These are phyloP conservation scores for Calonectria honghensis DNA, from an alignment of 2,329 filamentous ascomycete genomes.

Conservation along the genomic window DNA sequence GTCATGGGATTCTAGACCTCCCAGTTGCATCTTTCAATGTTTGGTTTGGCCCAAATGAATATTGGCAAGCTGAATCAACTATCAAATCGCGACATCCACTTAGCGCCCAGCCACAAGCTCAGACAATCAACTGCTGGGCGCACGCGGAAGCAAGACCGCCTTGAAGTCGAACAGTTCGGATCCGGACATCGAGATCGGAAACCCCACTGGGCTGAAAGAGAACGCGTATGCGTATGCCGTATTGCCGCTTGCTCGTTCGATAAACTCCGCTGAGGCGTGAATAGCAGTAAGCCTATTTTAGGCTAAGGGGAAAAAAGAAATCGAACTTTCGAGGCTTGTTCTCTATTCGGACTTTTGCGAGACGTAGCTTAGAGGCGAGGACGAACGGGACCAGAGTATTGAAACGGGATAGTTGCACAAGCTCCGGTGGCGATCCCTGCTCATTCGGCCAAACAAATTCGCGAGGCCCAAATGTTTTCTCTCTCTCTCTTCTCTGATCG, in stretches of 20 bases:
- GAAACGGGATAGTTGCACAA: slow-evolving; percentile 30
- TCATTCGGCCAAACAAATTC: slow-evolving; percentile 8
- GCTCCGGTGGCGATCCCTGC: slow-evolving; percentile 23
- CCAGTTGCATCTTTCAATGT: not conserved
- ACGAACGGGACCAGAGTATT: slow-evolving; percentile 23
- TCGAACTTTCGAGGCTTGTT: slow-evolving; percentile 22
- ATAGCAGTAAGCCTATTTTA: slow-evolving; percentile 7
- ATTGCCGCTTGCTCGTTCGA: slow-evolving; percentile 8
- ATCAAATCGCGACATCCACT: slow-evolving; percentile 17
- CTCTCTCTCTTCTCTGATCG: not conserved
- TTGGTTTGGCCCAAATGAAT: not conserved
- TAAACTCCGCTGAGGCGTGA: slow-evolving; percentile 11
- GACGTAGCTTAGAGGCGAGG: slow-evolving; percentile 33
- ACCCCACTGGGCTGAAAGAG: slow-evolving; percentile 23
- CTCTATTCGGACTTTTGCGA: not conserved
- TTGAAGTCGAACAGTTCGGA: slow-evolving; percentile 4
- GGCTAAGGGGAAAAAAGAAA: slow-evolving; percentile 17
- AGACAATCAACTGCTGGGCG: slow-evolving; percentile 1
- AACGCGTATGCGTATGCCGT: slow-evolving; percentile 17
- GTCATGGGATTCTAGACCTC: slow-evolving; percentile 8
- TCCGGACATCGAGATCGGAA: not conserved
- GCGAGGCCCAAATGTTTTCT: slow-evolving; percentile 24
- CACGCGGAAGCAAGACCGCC: not conserved
- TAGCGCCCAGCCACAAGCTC: slow-evolving; percentile 14
- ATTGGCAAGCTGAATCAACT: not conserved